These are phyloP conservation scores for Microthlaspi erraticum DNA, from an alignment of 345 rosid genomes.

Conservation along the genomic window DNA sequence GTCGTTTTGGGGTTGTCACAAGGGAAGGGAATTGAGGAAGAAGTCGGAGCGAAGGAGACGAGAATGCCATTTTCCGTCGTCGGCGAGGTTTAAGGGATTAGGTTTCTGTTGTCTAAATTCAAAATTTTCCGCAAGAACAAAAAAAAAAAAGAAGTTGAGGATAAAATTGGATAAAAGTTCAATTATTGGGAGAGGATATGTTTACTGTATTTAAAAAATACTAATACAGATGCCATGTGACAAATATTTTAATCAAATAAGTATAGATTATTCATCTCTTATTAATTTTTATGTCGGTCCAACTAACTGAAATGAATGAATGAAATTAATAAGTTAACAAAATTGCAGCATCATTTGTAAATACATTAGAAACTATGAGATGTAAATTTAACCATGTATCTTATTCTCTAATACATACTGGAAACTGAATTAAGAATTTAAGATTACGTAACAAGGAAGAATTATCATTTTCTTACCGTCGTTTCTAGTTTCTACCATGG, in stretches of 20 bases:
- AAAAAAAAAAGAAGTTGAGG: background rate
- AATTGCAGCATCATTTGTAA: background rate
- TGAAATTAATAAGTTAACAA: background rate
- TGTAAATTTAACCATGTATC: too few species aligned
- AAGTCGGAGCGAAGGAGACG: conserved; percentile 49
- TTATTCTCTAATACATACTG: too few species aligned
- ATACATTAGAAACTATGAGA: too few species aligned
- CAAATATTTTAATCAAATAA: background rate
- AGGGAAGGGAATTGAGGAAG: conserved; percentile 40
- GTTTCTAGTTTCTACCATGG: background rate
- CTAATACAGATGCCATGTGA: background rate
- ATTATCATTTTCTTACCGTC: background rate
- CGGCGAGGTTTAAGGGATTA: conserved; percentile 49
- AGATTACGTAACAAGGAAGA: too few species aligned
- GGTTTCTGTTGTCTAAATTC: conserved; percentile 30
- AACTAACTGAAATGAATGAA: background rate
- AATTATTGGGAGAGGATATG: background rate
- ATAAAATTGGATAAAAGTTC: background rate
- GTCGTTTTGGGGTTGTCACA: conserved; percentile 29
- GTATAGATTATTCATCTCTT: background rate
- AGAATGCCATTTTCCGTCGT: conserved; percentile 51
- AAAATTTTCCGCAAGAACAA: background rate
- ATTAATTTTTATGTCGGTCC: conserved; percentile 7
- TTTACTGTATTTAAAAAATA: too few species aligned
- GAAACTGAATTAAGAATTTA: too few species aligned